A percentile compares a stretch with the other conserved stretches of the same genome.
Conservation (phyloP, 305 asterid genomes). For the Fraxinus dipetala region DNA sequence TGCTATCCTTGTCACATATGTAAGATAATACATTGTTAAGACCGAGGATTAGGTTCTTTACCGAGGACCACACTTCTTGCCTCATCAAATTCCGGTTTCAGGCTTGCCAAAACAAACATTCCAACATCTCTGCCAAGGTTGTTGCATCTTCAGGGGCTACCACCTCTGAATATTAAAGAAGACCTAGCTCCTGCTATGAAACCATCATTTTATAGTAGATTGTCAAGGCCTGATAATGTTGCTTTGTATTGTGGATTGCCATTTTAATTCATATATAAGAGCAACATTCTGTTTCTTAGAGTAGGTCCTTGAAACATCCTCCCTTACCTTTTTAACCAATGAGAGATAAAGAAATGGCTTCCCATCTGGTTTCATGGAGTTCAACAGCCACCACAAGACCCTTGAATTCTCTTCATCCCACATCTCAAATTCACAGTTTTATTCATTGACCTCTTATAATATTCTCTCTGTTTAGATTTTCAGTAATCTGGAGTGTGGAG, state of each 20-base stretch:
- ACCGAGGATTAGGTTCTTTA: background rate
- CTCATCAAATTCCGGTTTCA: background rate
- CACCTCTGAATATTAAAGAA: background rate
- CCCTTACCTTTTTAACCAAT: background rate
- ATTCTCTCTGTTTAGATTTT: background rate
- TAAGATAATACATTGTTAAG: background rate
- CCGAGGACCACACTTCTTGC: background rate
- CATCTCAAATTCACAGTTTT: background rate
- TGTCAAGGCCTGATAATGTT: background rate
- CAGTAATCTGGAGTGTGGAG: background rate
- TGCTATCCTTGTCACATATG: background rate
- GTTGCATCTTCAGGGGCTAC: background rate
- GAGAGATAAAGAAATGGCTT: background rate
- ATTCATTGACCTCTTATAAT: background rate
- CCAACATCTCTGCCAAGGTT: background rate
- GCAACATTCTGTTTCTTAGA: background rate
- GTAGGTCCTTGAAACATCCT: background rate
- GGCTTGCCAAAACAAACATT: background rate
- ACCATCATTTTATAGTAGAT: background rate
- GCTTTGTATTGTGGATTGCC: constrained; percentile 1
- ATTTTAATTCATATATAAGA: background rate
- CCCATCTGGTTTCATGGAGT: background rate
- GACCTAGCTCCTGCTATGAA: background rate
- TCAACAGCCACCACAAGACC: background rate
- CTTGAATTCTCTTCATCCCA: background rate